Percentiles rank a stretch among this genome's conserved stretches.
phyloP scores from a whole-genome alignment of 192 early-diverging fungal genomes.

The Coemansia umbellata region DNA sequence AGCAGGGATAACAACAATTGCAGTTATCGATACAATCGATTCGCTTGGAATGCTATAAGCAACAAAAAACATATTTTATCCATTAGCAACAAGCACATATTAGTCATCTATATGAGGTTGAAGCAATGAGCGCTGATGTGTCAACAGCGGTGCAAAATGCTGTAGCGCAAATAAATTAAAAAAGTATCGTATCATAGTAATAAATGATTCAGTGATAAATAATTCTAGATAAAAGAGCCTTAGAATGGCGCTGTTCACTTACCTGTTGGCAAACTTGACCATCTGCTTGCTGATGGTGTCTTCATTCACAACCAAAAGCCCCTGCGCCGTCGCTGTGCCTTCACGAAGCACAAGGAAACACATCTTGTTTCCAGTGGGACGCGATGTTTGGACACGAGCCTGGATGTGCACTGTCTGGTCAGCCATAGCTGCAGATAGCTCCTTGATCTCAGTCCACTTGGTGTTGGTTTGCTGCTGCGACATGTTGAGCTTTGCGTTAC shows the following conservation, averaged over 20 bases:
- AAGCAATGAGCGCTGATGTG: too few species aligned
- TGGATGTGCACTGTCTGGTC: slow-evolving; percentile 79
- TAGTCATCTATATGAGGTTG: too few species aligned
- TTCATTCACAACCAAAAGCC: slow-evolving; percentile 66
- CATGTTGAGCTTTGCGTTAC: slow-evolving; percentile 82
- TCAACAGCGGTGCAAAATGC: too few species aligned
- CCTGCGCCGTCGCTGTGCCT: slow-evolving; percentile 84
- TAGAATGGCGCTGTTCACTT: too few species aligned
- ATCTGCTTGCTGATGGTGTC: slow-evolving; percentile 87
- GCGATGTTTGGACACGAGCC: slow-evolving; percentile 87
- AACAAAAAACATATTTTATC: too few species aligned
- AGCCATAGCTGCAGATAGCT: slow-evolving; percentile 58
- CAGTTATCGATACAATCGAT: slow-evolving; percentile 88
- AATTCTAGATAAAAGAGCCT: slow-evolving; percentile 2
- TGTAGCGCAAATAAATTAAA: too few species aligned
- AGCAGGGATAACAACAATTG: slow-evolving; percentile 66
- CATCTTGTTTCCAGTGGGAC: slow-evolving; percentile 72
- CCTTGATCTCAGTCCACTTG: slow-evolving; percentile 60
- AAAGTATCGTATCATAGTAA: too few species aligned
- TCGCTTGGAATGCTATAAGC: slow-evolving; percentile 71
- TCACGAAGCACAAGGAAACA: slow-evolving; percentile 92
- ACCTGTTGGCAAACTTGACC: slow-evolving; percentile 79
- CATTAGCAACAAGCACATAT: too few species aligned
- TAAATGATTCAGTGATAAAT: slow-evolving; percentile 6
- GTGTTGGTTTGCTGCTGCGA: slow-evolving; percentile 71